Conservation (phyloP, 441 rosid species). For the Manihot esculenta region DNA sequence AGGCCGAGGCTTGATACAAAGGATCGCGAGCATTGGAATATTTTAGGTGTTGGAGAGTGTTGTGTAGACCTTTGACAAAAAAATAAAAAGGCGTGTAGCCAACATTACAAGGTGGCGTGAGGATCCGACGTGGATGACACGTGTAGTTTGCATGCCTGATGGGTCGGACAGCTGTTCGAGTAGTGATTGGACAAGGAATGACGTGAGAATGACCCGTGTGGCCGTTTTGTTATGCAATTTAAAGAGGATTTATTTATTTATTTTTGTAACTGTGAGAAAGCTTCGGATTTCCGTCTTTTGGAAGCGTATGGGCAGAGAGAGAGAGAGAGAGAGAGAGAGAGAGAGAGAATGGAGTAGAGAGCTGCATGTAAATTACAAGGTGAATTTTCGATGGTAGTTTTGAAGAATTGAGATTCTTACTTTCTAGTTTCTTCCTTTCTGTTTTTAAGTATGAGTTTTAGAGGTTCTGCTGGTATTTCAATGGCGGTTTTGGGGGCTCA, state of each 20-base stretch:
- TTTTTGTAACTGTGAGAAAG: slow-evolving; percentile 25
- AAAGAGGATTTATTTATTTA: slow-evolving; percentile 25
- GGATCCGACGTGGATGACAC: slow-evolving; percentile 10
- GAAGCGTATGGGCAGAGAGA: slow-evolving; percentile 4
- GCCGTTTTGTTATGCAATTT: slow-evolving; percentile 34
- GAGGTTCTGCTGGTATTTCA: background rate
- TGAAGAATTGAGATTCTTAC: background rate
- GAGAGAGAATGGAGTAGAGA: background rate
- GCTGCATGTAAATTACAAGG: background rate
- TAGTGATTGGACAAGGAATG: slow-evolving; percentile 1
- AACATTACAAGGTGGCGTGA: background rate
- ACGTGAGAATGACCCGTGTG: background rate
- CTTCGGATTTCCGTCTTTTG: slow-evolving; percentile 48
- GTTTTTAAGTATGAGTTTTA: background rate
- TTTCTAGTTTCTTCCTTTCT: too few relatives aligned
- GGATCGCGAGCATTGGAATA: background rate
- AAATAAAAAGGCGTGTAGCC: background rate
- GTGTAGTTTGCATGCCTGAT: background rate
- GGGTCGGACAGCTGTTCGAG: slow-evolving; percentile 30
- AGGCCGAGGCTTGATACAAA: background rate
- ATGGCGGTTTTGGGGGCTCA: background rate
- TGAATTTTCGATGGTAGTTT: background rate
- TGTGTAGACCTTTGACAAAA: too few relatives aligned
- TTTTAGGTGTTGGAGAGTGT: background rate
- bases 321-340: background rate